phyloP scores from a whole-genome alignment of 768 basidiomycete species.

The Lactarius evosmus region DNA sequence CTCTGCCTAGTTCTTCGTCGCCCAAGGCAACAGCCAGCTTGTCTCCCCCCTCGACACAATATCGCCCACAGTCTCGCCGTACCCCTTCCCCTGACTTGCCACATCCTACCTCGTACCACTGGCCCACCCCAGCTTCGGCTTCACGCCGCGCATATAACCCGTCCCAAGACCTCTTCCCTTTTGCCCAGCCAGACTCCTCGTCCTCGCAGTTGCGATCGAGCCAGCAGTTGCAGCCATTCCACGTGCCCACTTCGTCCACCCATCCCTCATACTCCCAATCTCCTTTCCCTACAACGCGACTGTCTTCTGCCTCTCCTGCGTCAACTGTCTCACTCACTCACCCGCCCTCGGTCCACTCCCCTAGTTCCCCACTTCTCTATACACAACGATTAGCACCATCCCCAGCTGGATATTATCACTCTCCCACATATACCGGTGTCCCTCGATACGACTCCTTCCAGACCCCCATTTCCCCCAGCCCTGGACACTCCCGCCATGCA shows the following conservation, averaged over 20 bases:
- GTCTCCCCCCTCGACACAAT: constrained; percentile 1
- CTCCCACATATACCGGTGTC: constrained; percentile 1
- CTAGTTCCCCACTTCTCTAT: constrained; percentile 18
- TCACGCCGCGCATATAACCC: constrained; percentile 13
- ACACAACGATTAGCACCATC: constrained; percentile 17
- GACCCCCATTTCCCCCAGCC: constrained; percentile 14
- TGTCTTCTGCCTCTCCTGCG: constrained; percentile 21
- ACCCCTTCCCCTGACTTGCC: constrained; percentile 30
- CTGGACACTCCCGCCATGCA: constrained; percentile 18
- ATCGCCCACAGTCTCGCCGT: constrained; percentile 26
- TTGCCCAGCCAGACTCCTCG: constrained; percentile 3
- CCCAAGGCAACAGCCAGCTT: constrained; percentile 11
- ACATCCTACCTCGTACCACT: constrained; percentile 1
- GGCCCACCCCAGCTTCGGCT: constrained; percentile 10
- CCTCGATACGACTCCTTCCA: constrained; percentile 17
- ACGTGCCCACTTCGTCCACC: constrained; percentile 9
- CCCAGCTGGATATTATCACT: constrained; percentile 10
- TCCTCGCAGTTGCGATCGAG: constrained; percentile 12
- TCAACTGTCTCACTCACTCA: constrained; percentile 14
- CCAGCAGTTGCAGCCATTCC: constrained; percentile 13
- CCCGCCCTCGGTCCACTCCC: constrained; percentile 19
- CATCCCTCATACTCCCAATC: constrained; percentile 22
- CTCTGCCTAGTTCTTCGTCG: constrained; percentile 5
- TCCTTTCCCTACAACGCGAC: constrained; percentile 13
- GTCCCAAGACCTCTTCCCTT: constrained; percentile 9